Evolutionary conservation across 75 land plant species (phyloP).

Genomic region (Pseudotsuga menziesii): DNA sequence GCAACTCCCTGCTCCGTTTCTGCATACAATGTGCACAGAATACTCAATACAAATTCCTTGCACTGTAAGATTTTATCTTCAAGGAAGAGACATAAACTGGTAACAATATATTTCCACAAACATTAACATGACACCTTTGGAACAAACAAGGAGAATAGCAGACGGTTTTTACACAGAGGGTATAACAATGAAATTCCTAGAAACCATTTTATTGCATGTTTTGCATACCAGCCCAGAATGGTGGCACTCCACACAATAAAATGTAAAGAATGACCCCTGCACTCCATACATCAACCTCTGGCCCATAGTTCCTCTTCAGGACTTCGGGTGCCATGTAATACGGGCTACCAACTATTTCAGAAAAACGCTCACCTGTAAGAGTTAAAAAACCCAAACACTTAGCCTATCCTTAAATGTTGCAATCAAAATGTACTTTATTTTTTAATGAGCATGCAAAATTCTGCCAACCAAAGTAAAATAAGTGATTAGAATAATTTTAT

Average conservation of each 20-base stretch:
- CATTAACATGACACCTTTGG: neutral
- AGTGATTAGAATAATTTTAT: neutral
- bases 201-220: neutral
- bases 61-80: neutral
- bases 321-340: conserved; percentile 88
- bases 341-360: conserved; percentile 80
- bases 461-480: neutral
- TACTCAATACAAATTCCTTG: neutral
- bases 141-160: neutral
- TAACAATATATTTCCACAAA: neutral
- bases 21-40: conserved; percentile 15
- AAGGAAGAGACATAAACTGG: neutral
- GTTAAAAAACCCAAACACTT: neutral
- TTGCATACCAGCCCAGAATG: conserved; percentile 76
- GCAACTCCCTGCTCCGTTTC: conserved; percentile 96
- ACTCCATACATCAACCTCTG: conserved; percentile 78
- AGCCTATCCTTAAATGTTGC: neutral
- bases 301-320: conserved; percentile 64
- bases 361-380: conserved; percentile 46
- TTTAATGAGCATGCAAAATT: neutral
- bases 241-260: conserved; percentile 77
- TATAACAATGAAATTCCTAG: neutral
- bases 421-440: neutral
- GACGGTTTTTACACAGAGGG: neutral
- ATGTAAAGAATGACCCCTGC: conserved; percentile 74